Base-by-base conservation (phyloP, 306 rosid genomes). In the Cucurbita moschata region DNA sequence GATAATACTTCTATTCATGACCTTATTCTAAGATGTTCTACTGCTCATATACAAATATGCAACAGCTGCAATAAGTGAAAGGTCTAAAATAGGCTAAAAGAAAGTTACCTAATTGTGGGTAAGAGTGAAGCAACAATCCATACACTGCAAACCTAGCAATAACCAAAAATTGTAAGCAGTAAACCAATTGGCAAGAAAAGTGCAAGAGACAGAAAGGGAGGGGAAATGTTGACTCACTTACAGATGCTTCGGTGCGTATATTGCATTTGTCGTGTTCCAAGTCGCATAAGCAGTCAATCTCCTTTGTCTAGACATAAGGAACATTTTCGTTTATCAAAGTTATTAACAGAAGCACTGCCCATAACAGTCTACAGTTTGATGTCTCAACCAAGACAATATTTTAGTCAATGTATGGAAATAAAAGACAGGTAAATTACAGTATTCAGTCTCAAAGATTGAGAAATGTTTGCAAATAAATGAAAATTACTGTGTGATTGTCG, bases 401-500 rank as follows among this genome's bases (percentile, higher is more conserved):
- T 69, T 47, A 69, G 58, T 47, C 26, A 50, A 69, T 47, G 44
- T 50, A 49, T 26, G 21, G 73, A 23, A 49, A 69, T 15, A 23
- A 69, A 15, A 15, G 44, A 47, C 57, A 15, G 59, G 59, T 49
- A 69, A 50, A 30, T 69, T 69, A 47, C 57, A 47, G 50, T 49
- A 14, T 69, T 69, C 74, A 26, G 26, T 67, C 72, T 19, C 52
- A 67, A 49, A 16, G 54, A 69, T 49, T 50, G 58, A 51, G 59
- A 46, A 67, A 53, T 71, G 86, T 83, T 35, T 69, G 77, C 38
- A 56, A 30, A 83, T 76, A 75, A 82, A 26, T 55, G 82, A 79
- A 80, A 86, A 83, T 65, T 80, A 83, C 79, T 87, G 87, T 80
- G 79, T 84, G 79, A 72, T 85, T 85, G 80, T 79, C 83, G 86